Percentiles rank a stretch among this genome's conserved stretches.
phyloP scores from a whole-genome alignment of 108 stramenopile genomes.

The Cyclostephanos tholiformis region DNA sequence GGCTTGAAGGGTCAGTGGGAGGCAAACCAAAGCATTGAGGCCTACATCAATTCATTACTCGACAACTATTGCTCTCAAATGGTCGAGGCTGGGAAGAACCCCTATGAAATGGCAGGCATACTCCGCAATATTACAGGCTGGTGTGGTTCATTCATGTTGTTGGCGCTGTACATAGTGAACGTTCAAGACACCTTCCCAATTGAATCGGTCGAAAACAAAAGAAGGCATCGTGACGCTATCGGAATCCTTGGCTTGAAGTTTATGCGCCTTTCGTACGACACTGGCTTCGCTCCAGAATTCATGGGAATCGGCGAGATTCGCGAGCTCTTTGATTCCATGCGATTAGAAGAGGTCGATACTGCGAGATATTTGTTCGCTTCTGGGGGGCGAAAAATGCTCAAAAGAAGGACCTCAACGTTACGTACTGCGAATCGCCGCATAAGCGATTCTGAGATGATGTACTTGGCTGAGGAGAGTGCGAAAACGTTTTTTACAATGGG shows the following conservation, averaged over 20 bases:
- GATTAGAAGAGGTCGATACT: constrained; percentile 4
- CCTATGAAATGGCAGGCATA: constrained; percentile 15
- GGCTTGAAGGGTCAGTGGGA: constrained; percentile 26
- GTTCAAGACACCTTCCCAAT: not conserved
- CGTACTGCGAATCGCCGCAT: not conserved
- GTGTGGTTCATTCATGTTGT: constrained; percentile 26
- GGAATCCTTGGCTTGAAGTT: constrained; percentile 33
- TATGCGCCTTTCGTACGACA: constrained; percentile 24
- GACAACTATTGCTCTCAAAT: constrained; percentile 32
- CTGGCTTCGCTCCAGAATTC: constrained; percentile 3
- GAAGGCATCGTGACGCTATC: constrained; percentile 8
- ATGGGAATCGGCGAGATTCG: not conserved
- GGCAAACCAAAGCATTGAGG: constrained; percentile 7
- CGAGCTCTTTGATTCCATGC: not conserved
- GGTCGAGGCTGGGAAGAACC: constrained; percentile 28
- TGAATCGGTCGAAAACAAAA: constrained; percentile 10
- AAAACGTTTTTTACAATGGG: not conserved
- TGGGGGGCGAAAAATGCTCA: constrained; percentile 1
- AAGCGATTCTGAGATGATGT: constrained; percentile 10
- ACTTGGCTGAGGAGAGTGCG: not conserved
- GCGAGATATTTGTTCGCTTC: constrained; percentile 1
- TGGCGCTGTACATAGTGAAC: constrained; percentile 14
- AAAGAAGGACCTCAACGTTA: constrained; percentile 1
- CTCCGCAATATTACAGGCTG: constrained; percentile 28
- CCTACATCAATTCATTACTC: constrained; percentile 16